Base-by-base conservation (phyloP, 176 grass and related monocot species). In the Oryza australiensis region DNA sequence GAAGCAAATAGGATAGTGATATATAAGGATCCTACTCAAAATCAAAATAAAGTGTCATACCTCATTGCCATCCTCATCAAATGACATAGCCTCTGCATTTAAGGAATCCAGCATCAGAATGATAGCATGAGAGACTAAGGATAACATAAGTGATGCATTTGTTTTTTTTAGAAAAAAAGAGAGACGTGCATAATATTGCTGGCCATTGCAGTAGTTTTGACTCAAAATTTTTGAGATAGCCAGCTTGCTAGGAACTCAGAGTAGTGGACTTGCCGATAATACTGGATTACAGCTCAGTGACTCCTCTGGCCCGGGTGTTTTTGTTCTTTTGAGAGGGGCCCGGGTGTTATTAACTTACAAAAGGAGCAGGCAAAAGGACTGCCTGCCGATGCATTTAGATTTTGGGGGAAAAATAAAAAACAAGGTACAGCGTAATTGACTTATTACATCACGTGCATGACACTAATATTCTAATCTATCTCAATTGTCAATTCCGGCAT, bases 51-150 rank as follows among this genome's bases (percentile, higher is more conserved):
- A 78, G 41, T 49, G 35, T 10, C 67, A 35, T 80, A 93, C 95
- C 77, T 91, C 95, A 76, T 78, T 83, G 16, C 68, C 81, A 67
- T 81, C 78, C 73, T 86, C 74, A 41, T 59, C 64, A 76, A 83
- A 89, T 43, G 89, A 75, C 88, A 91, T 94, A 76, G 95, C 92
- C 86, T 97, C 92, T 97, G 89, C 42, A 87, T 78, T 15, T 12
- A 34, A 87, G 76, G 62, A 80, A 57, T 28, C 13, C 42, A 74
- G 26, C 29, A 80, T 88, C 67, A 87, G 64, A 55, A 88, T 33
- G 87, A 68, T 64, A 26, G 24, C 23, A 3, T 7, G 28, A 14
- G 2, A 33, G 14, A 79, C 4, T 49, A 79, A 38, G 9, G 62
- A 88, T 23, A 67, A 24, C 6, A 32, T 80, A 57, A 30, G 34